These are phyloP conservation scores for Penicillium sclerotiorum DNA, from an alignment of 2,329 filamentous ascomycete species.

Conservation along the genomic window DNA sequence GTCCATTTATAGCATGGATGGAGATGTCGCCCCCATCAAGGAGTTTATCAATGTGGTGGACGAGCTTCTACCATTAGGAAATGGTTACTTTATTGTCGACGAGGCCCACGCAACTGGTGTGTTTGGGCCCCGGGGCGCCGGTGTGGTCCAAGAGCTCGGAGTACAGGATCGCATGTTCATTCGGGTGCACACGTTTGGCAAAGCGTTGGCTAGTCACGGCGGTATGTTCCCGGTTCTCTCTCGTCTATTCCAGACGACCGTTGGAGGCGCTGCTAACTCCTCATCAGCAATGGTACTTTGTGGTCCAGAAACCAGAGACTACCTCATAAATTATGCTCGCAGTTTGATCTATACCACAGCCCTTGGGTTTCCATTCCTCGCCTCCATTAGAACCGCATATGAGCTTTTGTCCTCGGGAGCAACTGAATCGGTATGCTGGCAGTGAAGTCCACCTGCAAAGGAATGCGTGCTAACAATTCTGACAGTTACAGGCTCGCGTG, in stretches of 20 bases:
- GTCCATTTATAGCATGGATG: conserved; percentile 81
- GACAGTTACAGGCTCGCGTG: conserved; percentile 48
- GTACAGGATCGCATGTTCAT: conserved; percentile 55
- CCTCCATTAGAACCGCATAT: conserved; percentile 61
- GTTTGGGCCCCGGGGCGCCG: conserved; percentile 52
- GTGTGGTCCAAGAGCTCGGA: conserved; percentile 54
- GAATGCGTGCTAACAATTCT: neutral
- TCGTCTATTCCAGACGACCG: neutral
- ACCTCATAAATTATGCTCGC: conserved; percentile 76
- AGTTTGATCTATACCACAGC: conserved; percentile 75
- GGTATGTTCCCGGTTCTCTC: conserved; percentile 52
- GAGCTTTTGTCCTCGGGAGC: conserved; percentile 56
- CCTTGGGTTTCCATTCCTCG: conserved; percentile 63
- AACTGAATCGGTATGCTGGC: conserved; percentile 49
- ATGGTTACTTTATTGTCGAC: conserved; percentile 59
- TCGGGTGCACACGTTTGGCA: conserved; percentile 56
- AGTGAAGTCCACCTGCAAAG: conserved; percentile 5
- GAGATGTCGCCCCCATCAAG: conserved; percentile 67
- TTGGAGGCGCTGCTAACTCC: neutral
- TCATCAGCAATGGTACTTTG: conserved; percentile 63
- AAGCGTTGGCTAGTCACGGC: conserved; percentile 64
- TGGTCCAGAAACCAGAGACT: conserved; percentile 60
- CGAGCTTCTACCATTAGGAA: conserved; percentile 56
- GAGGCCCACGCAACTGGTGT: conserved; percentile 59
- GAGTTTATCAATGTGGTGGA: conserved; percentile 64